Conservation (phyloP, 2,329 filamentous ascomycete species). For the Exophiala sp. region DNA sequence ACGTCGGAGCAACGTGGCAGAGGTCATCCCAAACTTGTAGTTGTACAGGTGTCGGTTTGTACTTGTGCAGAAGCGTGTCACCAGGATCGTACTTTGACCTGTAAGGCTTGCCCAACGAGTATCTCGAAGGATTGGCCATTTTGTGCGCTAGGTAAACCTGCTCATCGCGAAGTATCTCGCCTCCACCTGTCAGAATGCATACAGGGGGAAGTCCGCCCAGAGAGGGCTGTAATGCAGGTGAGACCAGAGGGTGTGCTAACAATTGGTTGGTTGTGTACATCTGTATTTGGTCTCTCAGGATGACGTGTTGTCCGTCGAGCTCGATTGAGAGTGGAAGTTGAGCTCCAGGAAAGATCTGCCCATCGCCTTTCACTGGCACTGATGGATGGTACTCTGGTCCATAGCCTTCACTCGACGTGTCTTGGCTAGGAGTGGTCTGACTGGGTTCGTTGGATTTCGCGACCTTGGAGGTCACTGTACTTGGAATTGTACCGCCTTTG, state of each 20-base stretch:
- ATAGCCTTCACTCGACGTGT: neutral
- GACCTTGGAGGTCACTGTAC: neutral
- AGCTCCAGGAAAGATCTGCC: constrained; percentile 27
- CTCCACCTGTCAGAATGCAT: constrained; percentile 80
- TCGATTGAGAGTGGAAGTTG: constrained; percentile 56
- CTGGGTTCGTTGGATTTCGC: constrained; percentile 32
- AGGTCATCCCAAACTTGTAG: constrained; percentile 95
- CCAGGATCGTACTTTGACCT: constrained; percentile 62
- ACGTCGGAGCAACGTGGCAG: constrained; percentile 84
- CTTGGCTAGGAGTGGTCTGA: constrained; percentile 28
- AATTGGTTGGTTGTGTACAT: constrained; percentile 81
- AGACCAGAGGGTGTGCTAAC: constrained; percentile 82
- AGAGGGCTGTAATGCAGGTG: constrained; percentile 80
- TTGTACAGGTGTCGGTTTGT: constrained; percentile 83
- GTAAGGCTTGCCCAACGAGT: constrained; percentile 63
- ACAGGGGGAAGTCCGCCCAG: constrained; percentile 86
- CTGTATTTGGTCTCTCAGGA: constrained; percentile 89
- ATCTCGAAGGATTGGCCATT: constrained; percentile 76
- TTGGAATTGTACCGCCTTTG: constrained; percentile 21
- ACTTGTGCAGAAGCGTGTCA: constrained; percentile 55
- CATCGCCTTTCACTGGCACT: constrained; percentile 2
- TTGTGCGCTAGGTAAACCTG: constrained; percentile 96
- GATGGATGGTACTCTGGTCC: neutral
- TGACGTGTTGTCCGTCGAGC: constrained; percentile 66
- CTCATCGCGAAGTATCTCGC: constrained; percentile 86